Conservation (phyloP, 2,329 filamentous ascomycete genomes). For the Apiospora saccharicola region DNA sequence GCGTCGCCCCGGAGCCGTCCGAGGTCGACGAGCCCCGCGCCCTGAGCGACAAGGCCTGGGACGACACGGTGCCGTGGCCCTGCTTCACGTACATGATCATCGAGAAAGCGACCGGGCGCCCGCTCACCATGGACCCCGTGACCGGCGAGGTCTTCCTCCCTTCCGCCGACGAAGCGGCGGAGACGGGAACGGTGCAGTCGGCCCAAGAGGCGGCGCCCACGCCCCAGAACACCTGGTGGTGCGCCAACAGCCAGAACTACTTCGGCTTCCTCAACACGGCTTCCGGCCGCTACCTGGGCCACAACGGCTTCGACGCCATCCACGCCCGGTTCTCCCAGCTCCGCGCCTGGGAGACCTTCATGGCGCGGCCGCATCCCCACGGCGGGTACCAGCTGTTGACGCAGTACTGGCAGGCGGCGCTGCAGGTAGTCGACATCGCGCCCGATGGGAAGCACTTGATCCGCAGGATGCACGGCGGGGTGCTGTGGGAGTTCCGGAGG, state of each 20-base stretch:
- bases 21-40: neutral
- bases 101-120: neutral
- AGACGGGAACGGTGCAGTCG: neutral
- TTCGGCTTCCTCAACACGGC: neutral
- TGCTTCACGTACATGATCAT: slow-evolving; percentile 14
- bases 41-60: neutral
- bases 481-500: slow-evolving; percentile 19
- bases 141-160: neutral
- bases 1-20: neutral
- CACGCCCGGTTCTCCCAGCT: neutral
- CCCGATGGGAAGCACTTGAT: neutral
- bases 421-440: neutral
- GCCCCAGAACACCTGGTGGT: neutral
- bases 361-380: neutral
- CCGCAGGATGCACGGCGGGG: slow-evolving; percentile 1
- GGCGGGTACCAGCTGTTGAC: neutral
- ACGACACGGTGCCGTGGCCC: slow-evolving; percentile 5
- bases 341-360: neutral
- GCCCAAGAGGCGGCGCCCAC: neutral
- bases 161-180: no score
- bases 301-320: neutral
- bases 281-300: neutral
- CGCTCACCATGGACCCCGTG: neutral
- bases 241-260: slow-evolving; percentile 5
- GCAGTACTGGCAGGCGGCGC: neutral